Conservation (phyloP, 306 rosid genomes). For the Sicyos baderoa region DNA sequence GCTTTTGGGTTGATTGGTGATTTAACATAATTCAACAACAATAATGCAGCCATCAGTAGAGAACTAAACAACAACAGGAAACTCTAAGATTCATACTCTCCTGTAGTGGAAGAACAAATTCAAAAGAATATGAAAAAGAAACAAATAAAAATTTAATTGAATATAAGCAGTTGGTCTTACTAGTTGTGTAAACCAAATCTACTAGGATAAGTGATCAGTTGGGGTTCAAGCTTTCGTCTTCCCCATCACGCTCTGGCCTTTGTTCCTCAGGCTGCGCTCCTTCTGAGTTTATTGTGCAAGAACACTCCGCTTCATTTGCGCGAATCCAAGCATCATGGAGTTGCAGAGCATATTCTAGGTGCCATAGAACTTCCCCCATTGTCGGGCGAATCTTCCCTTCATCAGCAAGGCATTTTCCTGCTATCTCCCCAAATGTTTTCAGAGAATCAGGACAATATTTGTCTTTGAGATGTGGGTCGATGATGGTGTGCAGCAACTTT, state of each 20-base stretch:
- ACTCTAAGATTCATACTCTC: slow-evolving; percentile 2
- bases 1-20: no score
- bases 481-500: slow-evolving; percentile 51
- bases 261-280: slow-evolving; percentile 1
- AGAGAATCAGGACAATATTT: slow-evolving; percentile 58
- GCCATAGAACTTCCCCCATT: slow-evolving; percentile 94
- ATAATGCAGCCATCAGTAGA: slow-evolving; percentile 2
- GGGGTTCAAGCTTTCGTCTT: slow-evolving; percentile 4
- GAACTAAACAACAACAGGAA: slow-evolving; percentile 6
- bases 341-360: slow-evolving; percentile 78
- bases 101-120: slow-evolving; percentile 5
- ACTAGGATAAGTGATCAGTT: slow-evolving; percentile 1
- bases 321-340: slow-evolving; percentile 84
- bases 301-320: slow-evolving; percentile 27
- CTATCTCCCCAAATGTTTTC: slow-evolving; percentile 71
- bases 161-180: slow-evolving; percentile 18
- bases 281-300: slow-evolving; percentile 17
- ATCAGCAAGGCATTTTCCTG: slow-evolving; percentile 86
- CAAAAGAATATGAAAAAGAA: neutral
- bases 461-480: slow-evolving; percentile 52
- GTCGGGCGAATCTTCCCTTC: slow-evolving; percentile 83
- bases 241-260: slow-evolving; percentile 4
- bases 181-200: slow-evolving; percentile 13
- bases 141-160: slow-evolving; percentile 12
- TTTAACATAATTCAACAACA: no score